These are phyloP conservation scores for Fennellomyces sp. DNA, from an alignment of 371 early-diverging fungal genomes.

Conservation along the genomic window DNA sequence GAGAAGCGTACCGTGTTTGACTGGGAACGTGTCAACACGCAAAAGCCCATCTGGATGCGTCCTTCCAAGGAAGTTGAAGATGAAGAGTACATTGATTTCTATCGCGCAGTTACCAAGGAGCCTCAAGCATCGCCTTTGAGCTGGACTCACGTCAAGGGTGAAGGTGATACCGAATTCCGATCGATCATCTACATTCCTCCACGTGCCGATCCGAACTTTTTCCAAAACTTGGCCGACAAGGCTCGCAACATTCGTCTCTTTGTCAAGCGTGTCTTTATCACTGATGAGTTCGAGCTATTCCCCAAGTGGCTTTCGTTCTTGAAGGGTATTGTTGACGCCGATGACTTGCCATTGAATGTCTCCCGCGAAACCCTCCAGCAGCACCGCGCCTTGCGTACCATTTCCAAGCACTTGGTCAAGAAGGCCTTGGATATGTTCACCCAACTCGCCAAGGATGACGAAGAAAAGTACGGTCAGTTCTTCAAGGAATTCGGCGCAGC, in stretches of 20 bases:
- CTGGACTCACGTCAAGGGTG: conserved; percentile 82
- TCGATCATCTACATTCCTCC: conserved; percentile 86
- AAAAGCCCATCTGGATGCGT: conserved; percentile 94
- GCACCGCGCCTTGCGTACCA: conserved; percentile 74
- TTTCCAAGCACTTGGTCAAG: conserved; percentile 84
- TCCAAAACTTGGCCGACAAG: conserved; percentile 63
- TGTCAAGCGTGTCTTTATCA: conserved; percentile 95
- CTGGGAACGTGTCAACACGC: conserved; percentile 74
- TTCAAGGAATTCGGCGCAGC: conserved; percentile 71
- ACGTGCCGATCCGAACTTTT: conserved; percentile 67
- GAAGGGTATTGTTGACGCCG: conserved; percentile 89
- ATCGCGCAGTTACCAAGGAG: conserved; percentile 79
- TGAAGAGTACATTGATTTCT: conserved; percentile 87
- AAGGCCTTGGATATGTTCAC: conserved; percentile 89
- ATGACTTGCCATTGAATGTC: conserved; percentile 95
- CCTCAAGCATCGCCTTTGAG: conserved; percentile 54
- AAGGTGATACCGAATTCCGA: conserved; percentile 89
- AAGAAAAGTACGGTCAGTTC: conserved; percentile 75
- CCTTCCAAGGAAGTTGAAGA: conserved; percentile 75
- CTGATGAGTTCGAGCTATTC: conserved; percentile 84
- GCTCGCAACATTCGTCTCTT: conserved; percentile 83
- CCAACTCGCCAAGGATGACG: conserved; percentile 69
- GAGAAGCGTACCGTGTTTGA: conserved; percentile 54
- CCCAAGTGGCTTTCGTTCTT: conserved; percentile 76
- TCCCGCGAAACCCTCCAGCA: conserved; percentile 96